Evolutionary conservation across 2,329 filamentous ascomycete species (phyloP).

Genomic region (Talaromyces albobiverticillius): DNA sequence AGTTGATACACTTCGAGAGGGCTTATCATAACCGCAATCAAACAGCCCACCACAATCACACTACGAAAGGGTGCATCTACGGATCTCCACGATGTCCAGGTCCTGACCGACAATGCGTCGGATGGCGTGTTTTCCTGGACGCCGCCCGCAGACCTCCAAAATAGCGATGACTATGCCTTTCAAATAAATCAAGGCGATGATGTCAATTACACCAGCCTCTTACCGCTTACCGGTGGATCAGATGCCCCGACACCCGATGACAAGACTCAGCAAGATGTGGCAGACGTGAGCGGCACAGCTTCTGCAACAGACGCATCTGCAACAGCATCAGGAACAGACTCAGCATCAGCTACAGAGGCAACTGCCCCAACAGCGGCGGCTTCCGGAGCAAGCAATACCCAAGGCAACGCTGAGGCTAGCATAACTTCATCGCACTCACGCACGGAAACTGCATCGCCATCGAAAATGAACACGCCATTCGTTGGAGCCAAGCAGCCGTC

Average conservation of each 20-base stretch:
- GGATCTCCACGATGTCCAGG: constrained; percentile 50
- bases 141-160: constrained; percentile 41
- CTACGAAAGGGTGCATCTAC: constrained; percentile 52
- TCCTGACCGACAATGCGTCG: constrained; percentile 46
- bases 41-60: constrained; percentile 51
- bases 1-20: too few relatives aligned
- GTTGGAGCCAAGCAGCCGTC: constrained; percentile 14
- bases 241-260: constrained; percentile 2
- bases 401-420: too few relatives aligned
- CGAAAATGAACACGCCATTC: constrained; percentile 16
- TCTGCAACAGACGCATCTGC: neutral
- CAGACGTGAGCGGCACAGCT: neutral
- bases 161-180: constrained; percentile 55
- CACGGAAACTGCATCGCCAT: constrained; percentile 11
- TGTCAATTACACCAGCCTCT: constrained; percentile 56
- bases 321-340: neutral
- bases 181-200: constrained; percentile 53
- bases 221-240: constrained; percentile 43
- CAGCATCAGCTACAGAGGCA: neutral
- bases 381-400: neutral
- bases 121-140: constrained; percentile 53
- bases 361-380: neutral
- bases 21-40: constrained; percentile 10
- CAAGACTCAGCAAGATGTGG: neutral
- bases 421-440: too few relatives aligned